Evolutionary conservation across 345 rosid species (phyloP), one percentile per base, ranked within the genome.

Genomic region (Angophora floribunda): DNA sequence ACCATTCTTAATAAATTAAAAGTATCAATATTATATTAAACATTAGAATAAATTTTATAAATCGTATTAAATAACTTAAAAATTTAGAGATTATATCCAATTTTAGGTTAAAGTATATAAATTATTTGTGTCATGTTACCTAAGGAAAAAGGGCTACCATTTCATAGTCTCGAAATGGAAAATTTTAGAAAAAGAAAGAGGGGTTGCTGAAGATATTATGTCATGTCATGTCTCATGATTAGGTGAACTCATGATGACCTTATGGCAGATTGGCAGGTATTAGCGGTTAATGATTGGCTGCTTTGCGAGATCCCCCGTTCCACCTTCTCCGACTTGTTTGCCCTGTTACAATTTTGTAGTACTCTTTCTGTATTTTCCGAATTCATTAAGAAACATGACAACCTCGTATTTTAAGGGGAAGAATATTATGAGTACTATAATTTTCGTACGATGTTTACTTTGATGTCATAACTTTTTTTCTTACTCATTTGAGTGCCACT

Each of bases 261-360:
- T 75, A 4, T 52, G 87, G 65, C 87, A 52, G 87, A 63, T 85
- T 52, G 87, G 65, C 87, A 52, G 87, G 87, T 85, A 85, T 14
- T 14, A 30, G 87, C 44, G 3, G 87, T 50, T 85, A 85, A 51
- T 85, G 52, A 51, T n/a, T 51, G 57, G 65, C 63, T 5, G n/a
- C 61, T 85, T 52, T 85, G 41, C 87, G 3, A 19, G 84, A 75
- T 75, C 84, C 80, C 45, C 8, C 16, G 41, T 67, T 67, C 80
- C 80, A 67, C 24, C 28, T 67, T 16, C 80, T 67, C 80, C 24
- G 45, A 9, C 80, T 17, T 32, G 80, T 21, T 36, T 24, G 80
- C 80, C 80, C 45, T 4, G 12, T 36, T 21, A 55, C 61, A 26
- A 30, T 61, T 61, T 61, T n/a, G 28, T 13, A 61, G 67, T 61